A percentile compares a stretch with the other conserved stretches of the same genome.
Evolutionary conservation across 1,284 basidiomycete species (phyloP).

Genomic region (Ceratobasidium papillatum): DNA sequence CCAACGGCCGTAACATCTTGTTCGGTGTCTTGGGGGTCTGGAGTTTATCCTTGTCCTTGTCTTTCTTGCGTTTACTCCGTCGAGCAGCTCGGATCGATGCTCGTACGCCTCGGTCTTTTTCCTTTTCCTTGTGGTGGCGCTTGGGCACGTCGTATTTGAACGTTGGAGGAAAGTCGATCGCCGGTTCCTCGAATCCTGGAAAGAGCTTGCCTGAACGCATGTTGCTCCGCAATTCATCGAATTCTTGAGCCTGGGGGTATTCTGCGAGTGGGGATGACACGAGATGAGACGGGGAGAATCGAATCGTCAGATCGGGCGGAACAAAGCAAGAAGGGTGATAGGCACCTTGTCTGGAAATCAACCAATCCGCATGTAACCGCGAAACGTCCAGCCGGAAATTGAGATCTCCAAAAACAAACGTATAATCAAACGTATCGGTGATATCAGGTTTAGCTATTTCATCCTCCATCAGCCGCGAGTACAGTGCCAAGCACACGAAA

Average conservation of each 20-base stretch:
- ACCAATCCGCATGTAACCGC: constrained; percentile 55
- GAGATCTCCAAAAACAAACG: constrained; percentile 83
- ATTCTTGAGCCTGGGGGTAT: constrained; percentile 47
- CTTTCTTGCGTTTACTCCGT: constrained; percentile 19
- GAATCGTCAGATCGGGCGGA: neutral
- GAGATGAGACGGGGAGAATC: constrained; percentile 9
- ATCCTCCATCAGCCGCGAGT: neutral
- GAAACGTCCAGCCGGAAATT: constrained; percentile 69
- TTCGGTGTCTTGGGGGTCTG: neutral
- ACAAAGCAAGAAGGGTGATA: neutral
- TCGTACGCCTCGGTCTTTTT: constrained; percentile 15
- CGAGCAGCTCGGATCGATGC: constrained; percentile 18
- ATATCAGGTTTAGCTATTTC: constrained; percentile 57
- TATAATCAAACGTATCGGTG: constrained; percentile 83
- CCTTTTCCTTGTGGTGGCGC: constrained; percentile 27
- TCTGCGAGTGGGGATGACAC: constrained; percentile 35
- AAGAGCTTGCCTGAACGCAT: constrained; percentile 50
- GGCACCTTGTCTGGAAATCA: constrained; percentile 51
- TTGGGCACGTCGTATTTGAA: constrained; percentile 55
- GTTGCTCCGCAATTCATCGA: constrained; percentile 55
- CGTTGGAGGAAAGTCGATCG: constrained; percentile 51
- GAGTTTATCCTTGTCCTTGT: constrained; percentile 37
- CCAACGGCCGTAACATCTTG: constrained; percentile 16
- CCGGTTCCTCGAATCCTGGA: constrained; percentile 52
- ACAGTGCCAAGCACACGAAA: neutral